Base-by-base conservation (phyloP, 2,329 filamentous ascomycete species). In the Akanthomyces uredinophilus region DNA sequence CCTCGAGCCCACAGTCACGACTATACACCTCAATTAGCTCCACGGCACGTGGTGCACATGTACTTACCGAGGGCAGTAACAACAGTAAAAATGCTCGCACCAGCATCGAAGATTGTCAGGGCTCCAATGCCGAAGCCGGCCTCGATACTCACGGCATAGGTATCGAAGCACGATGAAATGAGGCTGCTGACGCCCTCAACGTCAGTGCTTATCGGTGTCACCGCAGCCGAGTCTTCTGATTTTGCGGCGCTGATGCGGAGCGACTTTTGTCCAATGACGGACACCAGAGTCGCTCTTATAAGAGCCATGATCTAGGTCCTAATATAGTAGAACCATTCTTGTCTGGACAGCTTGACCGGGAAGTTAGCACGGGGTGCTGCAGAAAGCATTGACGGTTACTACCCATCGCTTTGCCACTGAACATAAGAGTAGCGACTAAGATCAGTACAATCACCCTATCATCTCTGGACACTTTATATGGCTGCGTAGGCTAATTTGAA, bases 191-290 rank as follows among this genome's bases (percentile, higher is more conserved):
- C 32, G 18, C 50, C 43, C 18, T 16, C 8, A 13, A 61, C 32
- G 13, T 61, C 59, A 14, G 59, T 32, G 14, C 18, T 61, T 8
- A 61, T 49, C 16, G 56, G 32, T 2, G 59, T 49, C 6, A 61
- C 20, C 10, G 59, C 50, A 10, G 59, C 51, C 6, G 51, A 50
- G 3, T 61, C 44, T 10, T 61, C 59, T 7, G 51, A 39, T 5
- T 55, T 43, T 1, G 39, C 20, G 1, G 14, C 41, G 11, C 20
- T 27, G 4, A 55, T 16, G 1, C 29, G 29, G 2, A 61, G 24
- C 4, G 51, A 49, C n/a, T 61, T 61, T n/a, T 50, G 24, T 18
- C 41, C 55, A 14, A 61, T 49, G 18, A 51, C 59, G 11, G 51
- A 41, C n/a, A 37, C 22, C 4, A 61, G 27, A 16, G 24, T 11